Conservation (phyloP, 441 rosid species). For the Populus hybrid region DNA sequence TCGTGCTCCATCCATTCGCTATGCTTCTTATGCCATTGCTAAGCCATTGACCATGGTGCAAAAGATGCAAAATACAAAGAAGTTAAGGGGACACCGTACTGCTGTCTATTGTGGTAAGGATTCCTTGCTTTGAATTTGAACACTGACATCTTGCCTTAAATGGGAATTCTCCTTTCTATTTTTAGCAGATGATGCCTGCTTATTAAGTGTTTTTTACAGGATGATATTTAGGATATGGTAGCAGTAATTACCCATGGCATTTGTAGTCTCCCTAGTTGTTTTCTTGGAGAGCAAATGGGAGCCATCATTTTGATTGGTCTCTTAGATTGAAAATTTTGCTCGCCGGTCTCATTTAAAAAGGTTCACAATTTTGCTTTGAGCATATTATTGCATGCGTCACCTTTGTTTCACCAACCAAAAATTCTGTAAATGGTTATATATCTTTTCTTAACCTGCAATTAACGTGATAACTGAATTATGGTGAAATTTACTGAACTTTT, state of each 20-base stretch:
- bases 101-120: slow-evolving; percentile 98
- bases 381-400: background rate
- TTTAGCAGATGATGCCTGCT: background rate
- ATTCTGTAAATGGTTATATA: background rate
- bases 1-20: slow-evolving; percentile 86
- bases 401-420: background rate
- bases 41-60: slow-evolving; percentile 94
- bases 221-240: background rate
- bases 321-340: background rate
- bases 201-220: background rate
- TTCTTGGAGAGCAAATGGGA: slow-evolving; percentile 2
- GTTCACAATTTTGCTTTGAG: background rate
- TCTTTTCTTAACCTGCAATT: background rate
- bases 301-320: background rate
- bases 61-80: slow-evolving; percentile 90
- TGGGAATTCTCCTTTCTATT: background rate
- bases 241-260: background rate
- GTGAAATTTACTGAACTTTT: background rate
- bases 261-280: background rate
- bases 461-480: background rate
- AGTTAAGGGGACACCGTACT: slow-evolving; percentile 87
- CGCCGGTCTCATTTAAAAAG: background rate
- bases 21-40: slow-evolving; percentile 87
- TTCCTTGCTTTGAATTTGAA: slow-evolving; percentile 22
- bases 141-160: slow-evolving; percentile 5